Base-by-base conservation (phyloP, 1,139 yeast genomes). In the Candida glucosophila region DNA sequence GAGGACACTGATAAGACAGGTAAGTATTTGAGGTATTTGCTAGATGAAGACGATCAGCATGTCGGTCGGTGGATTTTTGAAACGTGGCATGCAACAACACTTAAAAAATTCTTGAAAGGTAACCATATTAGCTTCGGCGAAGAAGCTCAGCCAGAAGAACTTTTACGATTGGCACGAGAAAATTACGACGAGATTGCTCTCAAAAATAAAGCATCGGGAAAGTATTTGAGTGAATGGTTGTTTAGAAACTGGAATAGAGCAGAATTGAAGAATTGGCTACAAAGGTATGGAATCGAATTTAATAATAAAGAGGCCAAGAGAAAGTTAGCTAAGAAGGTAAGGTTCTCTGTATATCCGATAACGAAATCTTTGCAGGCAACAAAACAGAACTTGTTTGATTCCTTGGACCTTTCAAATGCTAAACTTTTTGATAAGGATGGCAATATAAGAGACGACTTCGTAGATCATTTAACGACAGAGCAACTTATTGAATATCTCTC, bases 211-310 rank as follows among this genome's bases (percentile, higher is more conserved):
- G 53, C 53, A 4, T 54, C 71, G 2, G 73, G 72, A 7, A 48
- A 46, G 23, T 68, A 70, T 32, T 67, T 74, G n/a, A 67, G 73
- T 7, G 59, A 55, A 26, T 61, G 71, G 61, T 49, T 69, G 24
- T 73, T 67, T 40, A 44, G 57, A 11, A 39, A 54, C 15, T 73
- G 78, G 76, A 48, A 55, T 17, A 40, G 42, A 9, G 50, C 55
- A 5, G 67, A 64, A 24, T 43, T 71, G 35, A 49, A 61, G 35
- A 43, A 55, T 12, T 67, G 81, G 71, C 45, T 71, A 29, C 49
- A 55, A 15, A 52, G 67, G 19, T 53, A 69, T 31, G 63, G 64
- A 14, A 47, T 70, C 30, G 57, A 39, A 12, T 65, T 59, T 39
- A 56, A 58, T 27, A 44, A 58, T 15, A 44, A 50, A 6, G 55